phyloP scores from a whole-genome alignment of 768 basidiomycete species.

The Peribolospora baueri region DNA sequence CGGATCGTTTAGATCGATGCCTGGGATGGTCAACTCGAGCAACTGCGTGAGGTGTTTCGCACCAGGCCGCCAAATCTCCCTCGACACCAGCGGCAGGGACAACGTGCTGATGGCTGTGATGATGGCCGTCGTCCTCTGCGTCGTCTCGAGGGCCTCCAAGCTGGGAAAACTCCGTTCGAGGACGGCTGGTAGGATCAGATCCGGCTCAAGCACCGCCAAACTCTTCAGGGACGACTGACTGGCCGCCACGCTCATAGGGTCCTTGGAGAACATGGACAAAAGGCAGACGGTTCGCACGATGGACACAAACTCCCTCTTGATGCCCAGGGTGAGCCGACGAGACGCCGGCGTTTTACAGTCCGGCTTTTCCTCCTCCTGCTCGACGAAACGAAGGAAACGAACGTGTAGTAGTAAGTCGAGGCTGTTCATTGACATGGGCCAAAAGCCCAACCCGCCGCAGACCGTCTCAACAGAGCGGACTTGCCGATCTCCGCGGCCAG shows the following conservation, averaged over 20 bases:
- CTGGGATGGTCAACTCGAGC: slow-evolving; percentile 55
- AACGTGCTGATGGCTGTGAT: slow-evolving; percentile 63
- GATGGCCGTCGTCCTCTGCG: slow-evolving; percentile 58
- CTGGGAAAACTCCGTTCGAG: slow-evolving; percentile 35
- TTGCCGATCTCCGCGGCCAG: no score
- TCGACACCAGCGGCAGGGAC: slow-evolving; percentile 55
- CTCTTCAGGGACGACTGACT: slow-evolving; percentile 60
- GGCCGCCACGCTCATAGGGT: slow-evolving; percentile 43
- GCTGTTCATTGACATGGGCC: background rate
- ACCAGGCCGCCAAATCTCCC: slow-evolving; percentile 53
- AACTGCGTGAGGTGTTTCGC: slow-evolving; percentile 59
- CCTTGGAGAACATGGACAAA: slow-evolving; percentile 75
- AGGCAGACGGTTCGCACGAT: slow-evolving; percentile 56
- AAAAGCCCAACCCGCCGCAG: no score
- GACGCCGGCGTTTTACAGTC: slow-evolving; percentile 61
- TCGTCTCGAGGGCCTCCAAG: slow-evolving; percentile 20
- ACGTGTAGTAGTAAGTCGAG: no score
- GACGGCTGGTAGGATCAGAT: slow-evolving; percentile 54
- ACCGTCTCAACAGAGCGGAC: no score
- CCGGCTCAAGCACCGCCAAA: slow-evolving; percentile 53
- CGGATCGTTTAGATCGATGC: slow-evolving; percentile 46
- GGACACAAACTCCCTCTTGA: slow-evolving; percentile 65
- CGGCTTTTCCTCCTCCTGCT: slow-evolving; percentile 50
- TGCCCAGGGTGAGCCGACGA: slow-evolving; percentile 48
- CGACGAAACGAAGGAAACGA: slow-evolving; percentile 25